A percentile compares a stretch with the other conserved stretches of the same genome.
Conservation (phyloP, 208 protist genomes). For the Novymonas esmeraldas region DNA sequence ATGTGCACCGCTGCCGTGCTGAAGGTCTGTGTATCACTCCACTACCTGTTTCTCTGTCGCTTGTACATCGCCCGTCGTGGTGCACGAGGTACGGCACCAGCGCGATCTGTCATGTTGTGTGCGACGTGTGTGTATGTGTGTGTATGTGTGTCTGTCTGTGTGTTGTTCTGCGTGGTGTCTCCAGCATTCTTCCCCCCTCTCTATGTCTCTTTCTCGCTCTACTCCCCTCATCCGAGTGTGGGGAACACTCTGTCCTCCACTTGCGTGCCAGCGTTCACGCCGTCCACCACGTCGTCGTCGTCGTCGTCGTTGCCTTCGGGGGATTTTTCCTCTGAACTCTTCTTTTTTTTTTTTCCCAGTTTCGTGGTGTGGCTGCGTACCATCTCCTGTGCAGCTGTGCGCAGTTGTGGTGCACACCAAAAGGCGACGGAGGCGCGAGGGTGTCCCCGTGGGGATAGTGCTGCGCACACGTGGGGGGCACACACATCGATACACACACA, state of each 20-base stretch:
- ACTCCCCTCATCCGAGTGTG: not conserved
- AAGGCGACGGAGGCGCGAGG: no score
- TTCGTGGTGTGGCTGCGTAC: no score
- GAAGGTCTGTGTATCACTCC: not conserved
- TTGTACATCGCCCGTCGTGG: no score
- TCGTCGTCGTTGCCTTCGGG: no score
- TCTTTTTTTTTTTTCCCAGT: slow-evolving; percentile 14
- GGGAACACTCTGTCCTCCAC: not conserved
- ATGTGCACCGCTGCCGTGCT: not conserved
- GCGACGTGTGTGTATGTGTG: not conserved
- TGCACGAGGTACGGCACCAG: not conserved
- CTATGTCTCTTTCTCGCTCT: not conserved
- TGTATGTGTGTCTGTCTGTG: not conserved
- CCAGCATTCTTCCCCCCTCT: not conserved
- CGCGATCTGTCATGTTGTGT: not conserved
- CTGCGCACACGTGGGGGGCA: no score
- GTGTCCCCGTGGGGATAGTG: no score
- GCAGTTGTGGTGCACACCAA: no score
- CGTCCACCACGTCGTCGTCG: no score
- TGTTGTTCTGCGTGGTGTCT: not conserved
- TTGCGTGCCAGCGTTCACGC: not conserved
- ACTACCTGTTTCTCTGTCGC: not conserved
- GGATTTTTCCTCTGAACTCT: no score
- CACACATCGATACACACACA: no score
- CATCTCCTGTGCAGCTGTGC: no score